Evolutionary conservation across 192 early-diverging fungal genomes (phyloP).

Genomic region (Podila epigama): DNA sequence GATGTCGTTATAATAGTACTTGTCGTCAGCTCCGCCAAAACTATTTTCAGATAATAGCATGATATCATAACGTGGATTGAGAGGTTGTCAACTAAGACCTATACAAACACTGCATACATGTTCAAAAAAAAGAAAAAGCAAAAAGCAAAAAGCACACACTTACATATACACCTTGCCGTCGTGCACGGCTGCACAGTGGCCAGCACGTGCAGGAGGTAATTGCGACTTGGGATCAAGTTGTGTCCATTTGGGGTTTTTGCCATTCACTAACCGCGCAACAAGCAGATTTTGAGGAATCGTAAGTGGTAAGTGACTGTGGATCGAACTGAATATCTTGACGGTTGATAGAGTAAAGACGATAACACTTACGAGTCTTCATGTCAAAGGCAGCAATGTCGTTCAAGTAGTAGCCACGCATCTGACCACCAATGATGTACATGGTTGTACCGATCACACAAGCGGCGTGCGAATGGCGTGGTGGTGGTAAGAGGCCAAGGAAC

Average conservation of each 20-base stretch:
- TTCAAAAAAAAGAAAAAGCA: neutral
- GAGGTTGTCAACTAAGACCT: neutral
- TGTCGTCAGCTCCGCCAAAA: slow-evolving; percentile 61
- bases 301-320: neutral
- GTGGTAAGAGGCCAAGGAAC: slow-evolving; percentile 49
- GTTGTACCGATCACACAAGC: slow-evolving; percentile 51
- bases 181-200: slow-evolving; percentile 35
- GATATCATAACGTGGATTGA: neutral
- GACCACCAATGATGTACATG: slow-evolving; percentile 63
- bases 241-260: slow-evolving; percentile 34
- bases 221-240: slow-evolving; percentile 35
- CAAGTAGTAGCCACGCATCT: slow-evolving; percentile 48
- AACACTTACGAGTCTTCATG: slow-evolving; percentile 52
- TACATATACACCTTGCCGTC: slow-evolving; percentile 49
- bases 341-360: neutral
- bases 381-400: slow-evolving; percentile 61
- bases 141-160: neutral
- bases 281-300: no score
- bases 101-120: neutral
- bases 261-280: slow-evolving; percentile 21
- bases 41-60: slow-evolving; percentile 16
- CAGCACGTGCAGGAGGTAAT: slow-evolving; percentile 45
- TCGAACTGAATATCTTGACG: neutral
- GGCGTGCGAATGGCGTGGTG: slow-evolving; percentile 57
- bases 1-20: slow-evolving; percentile 61